Conservation (phyloP, 2,329 filamentous ascomycete species). For the Claviceps sp. region DNA sequence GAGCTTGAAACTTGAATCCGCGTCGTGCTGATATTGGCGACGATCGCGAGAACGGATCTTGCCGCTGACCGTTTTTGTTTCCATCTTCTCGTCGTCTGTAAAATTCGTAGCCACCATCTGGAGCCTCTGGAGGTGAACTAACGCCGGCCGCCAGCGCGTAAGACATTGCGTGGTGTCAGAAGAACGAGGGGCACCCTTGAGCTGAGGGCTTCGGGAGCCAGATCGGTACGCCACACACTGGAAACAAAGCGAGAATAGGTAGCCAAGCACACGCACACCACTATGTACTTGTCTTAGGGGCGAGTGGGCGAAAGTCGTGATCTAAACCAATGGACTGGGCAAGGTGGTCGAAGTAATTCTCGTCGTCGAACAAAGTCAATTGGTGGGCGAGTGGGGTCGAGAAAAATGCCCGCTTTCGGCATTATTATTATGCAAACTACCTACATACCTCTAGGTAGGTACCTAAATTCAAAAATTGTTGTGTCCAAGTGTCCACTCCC, state of each 20-base stretch:
- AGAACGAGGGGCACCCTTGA: background rate
- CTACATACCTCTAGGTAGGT: too few relatives aligned
- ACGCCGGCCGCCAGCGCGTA: background rate
- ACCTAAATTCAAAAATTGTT: too few relatives aligned
- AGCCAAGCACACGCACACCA: background rate
- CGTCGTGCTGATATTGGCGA: too few relatives aligned
- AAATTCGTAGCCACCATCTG: background rate
- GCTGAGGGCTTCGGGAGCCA: conserved; percentile 5
- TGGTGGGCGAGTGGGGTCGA: background rate
- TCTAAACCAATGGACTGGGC: background rate
- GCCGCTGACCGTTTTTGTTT: too few relatives aligned
- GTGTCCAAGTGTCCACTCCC: too few relatives aligned
- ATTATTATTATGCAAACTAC: too few relatives aligned
- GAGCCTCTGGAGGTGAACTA: background rate
- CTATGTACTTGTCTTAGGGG: background rate
- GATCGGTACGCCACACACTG: background rate
- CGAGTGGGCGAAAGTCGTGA: background rate
- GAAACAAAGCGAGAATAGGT: background rate
- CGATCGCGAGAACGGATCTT: too few relatives aligned
- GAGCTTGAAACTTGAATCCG: too few relatives aligned
- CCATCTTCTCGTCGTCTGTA: background rate
- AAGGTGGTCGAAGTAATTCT: too few relatives aligned
- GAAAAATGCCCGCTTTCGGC: background rate
- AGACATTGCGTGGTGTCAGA: background rate
- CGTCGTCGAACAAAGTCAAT: background rate